These are phyloP conservation scores for Monosporascus sp. DNA, from an alignment of 2,329 filamentous ascomycete species.

Conservation along the genomic window DNA sequence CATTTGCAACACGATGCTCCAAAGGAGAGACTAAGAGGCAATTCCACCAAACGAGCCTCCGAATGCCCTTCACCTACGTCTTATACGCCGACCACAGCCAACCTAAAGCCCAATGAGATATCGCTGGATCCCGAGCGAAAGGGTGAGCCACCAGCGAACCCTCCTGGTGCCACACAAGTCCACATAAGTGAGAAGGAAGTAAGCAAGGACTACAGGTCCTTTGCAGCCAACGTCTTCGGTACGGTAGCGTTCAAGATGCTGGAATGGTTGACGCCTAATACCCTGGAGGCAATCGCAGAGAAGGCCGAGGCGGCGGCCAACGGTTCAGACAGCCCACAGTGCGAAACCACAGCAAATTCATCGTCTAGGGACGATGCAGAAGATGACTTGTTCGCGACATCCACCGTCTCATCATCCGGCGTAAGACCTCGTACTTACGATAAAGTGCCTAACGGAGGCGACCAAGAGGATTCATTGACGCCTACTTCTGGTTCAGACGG, in stretches of 20 bases:
- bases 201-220: constrained; percentile 54
- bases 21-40: not conserved
- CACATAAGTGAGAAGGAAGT: constrained; percentile 40
- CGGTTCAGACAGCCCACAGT: constrained; percentile 3
- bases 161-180: constrained; percentile 22
- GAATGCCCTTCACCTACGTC: not conserved
- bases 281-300: constrained; percentile 43
- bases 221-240: constrained; percentile 58
- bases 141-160: constrained; percentile 1
- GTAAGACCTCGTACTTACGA: not conserved
- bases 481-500: not conserved
- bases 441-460: not conserved
- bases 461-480: not conserved
- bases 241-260: constrained; percentile 65
- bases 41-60: constrained; percentile 1
- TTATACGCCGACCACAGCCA: constrained; percentile 1
- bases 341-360: constrained; percentile 21
- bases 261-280: constrained; percentile 61
- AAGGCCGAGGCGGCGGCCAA: constrained; percentile 25
- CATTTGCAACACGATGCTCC: constrained; percentile 2
- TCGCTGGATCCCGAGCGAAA: constrained; percentile 1
- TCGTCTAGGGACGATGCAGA: constrained; percentile 10
- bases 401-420: constrained; percentile 4
- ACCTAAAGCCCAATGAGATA: not conserved
- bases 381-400: constrained; percentile 6